phyloP scores from a whole-genome alignment of 768 basidiomycete genomes.

The Auricularia sp. region DNA sequence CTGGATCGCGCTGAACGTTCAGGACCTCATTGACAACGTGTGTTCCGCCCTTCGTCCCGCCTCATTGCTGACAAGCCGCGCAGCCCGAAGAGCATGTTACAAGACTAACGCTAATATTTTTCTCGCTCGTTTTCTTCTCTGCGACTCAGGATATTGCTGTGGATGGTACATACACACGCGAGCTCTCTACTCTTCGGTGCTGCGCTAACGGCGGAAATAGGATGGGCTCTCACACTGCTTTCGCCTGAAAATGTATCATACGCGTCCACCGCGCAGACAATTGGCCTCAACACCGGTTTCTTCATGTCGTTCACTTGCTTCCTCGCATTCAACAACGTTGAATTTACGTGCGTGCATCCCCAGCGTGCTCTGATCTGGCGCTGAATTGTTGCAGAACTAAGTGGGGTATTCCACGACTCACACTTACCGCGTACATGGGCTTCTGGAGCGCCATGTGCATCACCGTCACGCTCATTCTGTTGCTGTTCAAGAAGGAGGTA shows the following conservation, averaged over 20 bases:
- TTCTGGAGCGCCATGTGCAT: slow-evolving; percentile 82
- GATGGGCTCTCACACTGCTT: slow-evolving; percentile 74
- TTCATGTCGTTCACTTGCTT: slow-evolving; percentile 97
- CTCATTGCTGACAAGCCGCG: slow-evolving; percentile 7
- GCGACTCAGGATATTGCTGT: slow-evolving; percentile 66
- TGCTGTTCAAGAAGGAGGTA: slow-evolving; percentile 85
- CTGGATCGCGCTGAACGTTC: slow-evolving; percentile 63
- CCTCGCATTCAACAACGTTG: slow-evolving; percentile 89
- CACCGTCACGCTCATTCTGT: slow-evolving; percentile 77
- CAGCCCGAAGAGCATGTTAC: slow-evolving; percentile 76
- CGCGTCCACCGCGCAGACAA: slow-evolving; percentile 96
- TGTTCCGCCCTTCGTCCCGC: slow-evolving; percentile 17
- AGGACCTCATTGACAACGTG: slow-evolving; percentile 72
- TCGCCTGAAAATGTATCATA: slow-evolving; percentile 92
- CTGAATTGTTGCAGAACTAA: slow-evolving; percentile 35
- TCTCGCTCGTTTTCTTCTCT: slow-evolving; percentile 84
- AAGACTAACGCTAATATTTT: slow-evolving; percentile 76
- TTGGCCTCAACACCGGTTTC: slow-evolving; percentile 91
- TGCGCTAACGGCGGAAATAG: slow-evolving; percentile 26
- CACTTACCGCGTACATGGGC: slow-evolving; percentile 69
- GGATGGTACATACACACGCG: slow-evolving; percentile 14
- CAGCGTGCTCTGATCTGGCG: slow-evolving; percentile 17
- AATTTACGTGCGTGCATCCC: slow-evolving; percentile 53
- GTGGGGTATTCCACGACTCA: slow-evolving; percentile 68
- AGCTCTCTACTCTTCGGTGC: slow-evolving; percentile 31